These are phyloP conservation scores for Trichophyton simii DNA, from an alignment of 2,329 filamentous ascomycete genomes.

Conservation along the genomic window DNA sequence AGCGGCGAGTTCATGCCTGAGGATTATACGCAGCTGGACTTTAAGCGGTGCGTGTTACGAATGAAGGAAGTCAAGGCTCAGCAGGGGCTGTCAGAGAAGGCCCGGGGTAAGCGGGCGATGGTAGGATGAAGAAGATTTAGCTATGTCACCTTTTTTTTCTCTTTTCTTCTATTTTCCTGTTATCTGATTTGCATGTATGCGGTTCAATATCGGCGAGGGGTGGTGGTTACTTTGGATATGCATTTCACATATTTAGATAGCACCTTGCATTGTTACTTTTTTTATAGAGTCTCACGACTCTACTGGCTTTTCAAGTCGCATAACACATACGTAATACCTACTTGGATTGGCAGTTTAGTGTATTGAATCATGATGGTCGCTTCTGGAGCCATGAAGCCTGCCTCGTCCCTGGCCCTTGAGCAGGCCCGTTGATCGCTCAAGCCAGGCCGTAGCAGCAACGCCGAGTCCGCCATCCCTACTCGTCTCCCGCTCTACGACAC, in stretches of 20 bases:
- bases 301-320: no score
- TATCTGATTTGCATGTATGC: neutral
- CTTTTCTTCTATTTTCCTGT: neutral
- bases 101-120: neutral
- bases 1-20: constrained; percentile 56
- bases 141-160: neutral
- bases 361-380: constrained; percentile 5
- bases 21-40: constrained; percentile 27
- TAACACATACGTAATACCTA: no score
- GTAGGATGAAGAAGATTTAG: neutral
- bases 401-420: constrained; percentile 35
- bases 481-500: constrained; percentile 47
- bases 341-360: no score
- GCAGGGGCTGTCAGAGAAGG: neutral
- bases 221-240: constrained; percentile 4
- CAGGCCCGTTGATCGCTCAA: constrained; percentile 39
- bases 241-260: neutral
- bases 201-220: neutral
- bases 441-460: constrained; percentile 38
- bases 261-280: neutral
- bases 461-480: constrained; percentile 33
- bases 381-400: constrained; percentile 13
- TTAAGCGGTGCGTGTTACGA: constrained; percentile 23
- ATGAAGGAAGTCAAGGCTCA: constrained; percentile 22
- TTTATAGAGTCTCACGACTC: neutral